Conservation (phyloP, 2,329 filamentous ascomycete genomes). For the Rhynchosporium agropyri region DNA sequence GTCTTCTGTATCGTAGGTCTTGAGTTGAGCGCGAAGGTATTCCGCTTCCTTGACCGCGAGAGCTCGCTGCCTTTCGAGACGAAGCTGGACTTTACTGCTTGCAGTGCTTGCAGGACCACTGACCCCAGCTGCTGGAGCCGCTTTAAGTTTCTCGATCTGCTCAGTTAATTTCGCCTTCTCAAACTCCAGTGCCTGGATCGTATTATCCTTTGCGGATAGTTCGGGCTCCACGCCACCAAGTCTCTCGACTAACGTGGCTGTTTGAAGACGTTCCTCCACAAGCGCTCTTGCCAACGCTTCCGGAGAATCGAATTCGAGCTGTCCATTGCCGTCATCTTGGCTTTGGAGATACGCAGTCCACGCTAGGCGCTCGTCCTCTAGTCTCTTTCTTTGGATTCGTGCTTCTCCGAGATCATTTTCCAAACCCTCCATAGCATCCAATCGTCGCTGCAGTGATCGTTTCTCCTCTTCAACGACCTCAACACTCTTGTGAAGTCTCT, state of each 20-base stretch:
- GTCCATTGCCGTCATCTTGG: conserved; percentile 60
- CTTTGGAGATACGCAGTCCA: conserved; percentile 86
- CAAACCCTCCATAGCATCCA: conserved; percentile 74
- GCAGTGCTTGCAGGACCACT: conserved; percentile 56
- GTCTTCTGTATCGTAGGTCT: conserved; percentile 86
- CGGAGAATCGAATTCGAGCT: conserved; percentile 80
- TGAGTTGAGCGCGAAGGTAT: conserved; percentile 88
- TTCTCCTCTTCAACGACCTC: conserved; percentile 97
- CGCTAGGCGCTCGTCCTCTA: conserved; percentile 84
- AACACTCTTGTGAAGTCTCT: conserved; percentile 81
- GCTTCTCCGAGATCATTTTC: conserved; percentile 79
- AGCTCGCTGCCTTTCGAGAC: conserved; percentile 82
- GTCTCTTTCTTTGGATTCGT: conserved; percentile 77
- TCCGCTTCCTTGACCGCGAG: conserved; percentile 92
- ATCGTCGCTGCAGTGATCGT: conserved; percentile 73
- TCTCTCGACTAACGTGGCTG: conserved; percentile 76
- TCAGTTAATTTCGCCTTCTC: conserved; percentile 66
- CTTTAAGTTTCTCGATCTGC: conserved; percentile 72
- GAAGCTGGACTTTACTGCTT: conserved; percentile 69
- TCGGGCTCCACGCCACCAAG: conserved; percentile 80
- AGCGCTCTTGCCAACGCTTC: conserved; percentile 85
- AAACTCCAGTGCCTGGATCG: conserved; percentile 70
- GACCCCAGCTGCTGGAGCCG: conserved; percentile 42
- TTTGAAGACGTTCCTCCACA: conserved; percentile 79
- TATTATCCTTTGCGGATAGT: conserved; percentile 73